phyloP scores from a whole-genome alignment of 352 stramenopile species.

The Pilasporangium apinafurcum region DNA sequence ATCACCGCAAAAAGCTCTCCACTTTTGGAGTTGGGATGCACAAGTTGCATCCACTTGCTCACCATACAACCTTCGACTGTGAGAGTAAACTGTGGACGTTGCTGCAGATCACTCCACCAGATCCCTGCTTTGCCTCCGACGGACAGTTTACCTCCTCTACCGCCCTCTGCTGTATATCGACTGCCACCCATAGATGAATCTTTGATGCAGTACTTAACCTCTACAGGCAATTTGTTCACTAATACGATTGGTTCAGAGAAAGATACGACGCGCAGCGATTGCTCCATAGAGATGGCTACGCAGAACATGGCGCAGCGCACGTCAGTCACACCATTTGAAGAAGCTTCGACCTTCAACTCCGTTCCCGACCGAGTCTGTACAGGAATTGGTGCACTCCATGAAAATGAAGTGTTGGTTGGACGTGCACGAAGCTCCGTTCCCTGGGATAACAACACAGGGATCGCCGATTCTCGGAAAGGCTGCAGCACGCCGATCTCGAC shows the following conservation, averaged over 20 bases:
- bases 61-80: constrained; percentile 51
- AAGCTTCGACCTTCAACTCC: constrained; percentile 59
- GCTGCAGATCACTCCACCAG: constrained; percentile 65
- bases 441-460: constrained; percentile 64
- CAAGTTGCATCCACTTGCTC: constrained; percentile 68
- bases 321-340: constrained; percentile 12
- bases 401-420: constrained; percentile 39
- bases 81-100: constrained; percentile 66
- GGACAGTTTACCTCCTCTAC: too few species aligned
- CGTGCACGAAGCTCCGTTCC: constrained; percentile 65
- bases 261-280: constrained; percentile 56
- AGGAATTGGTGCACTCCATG: constrained; percentile 74
- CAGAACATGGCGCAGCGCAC: constrained; percentile 52
- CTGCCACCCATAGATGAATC: constrained; percentile 22
- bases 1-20: constrained; percentile 54
- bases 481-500: constrained; percentile 66
- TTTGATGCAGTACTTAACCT: constrained; percentile 46
- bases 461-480: constrained; percentile 47
- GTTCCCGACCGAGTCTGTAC: constrained; percentile 56
- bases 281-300: constrained; percentile 54
- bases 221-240: constrained; percentile 73
- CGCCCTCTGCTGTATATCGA: constrained; percentile 26
- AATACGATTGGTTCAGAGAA: constrained; percentile 69
- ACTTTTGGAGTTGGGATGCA: constrained; percentile 29
- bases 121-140: constrained; percentile 63